Conservation (phyloP, 1,284 basidiomycete species). For the Bjerkandera adusta region DNA sequence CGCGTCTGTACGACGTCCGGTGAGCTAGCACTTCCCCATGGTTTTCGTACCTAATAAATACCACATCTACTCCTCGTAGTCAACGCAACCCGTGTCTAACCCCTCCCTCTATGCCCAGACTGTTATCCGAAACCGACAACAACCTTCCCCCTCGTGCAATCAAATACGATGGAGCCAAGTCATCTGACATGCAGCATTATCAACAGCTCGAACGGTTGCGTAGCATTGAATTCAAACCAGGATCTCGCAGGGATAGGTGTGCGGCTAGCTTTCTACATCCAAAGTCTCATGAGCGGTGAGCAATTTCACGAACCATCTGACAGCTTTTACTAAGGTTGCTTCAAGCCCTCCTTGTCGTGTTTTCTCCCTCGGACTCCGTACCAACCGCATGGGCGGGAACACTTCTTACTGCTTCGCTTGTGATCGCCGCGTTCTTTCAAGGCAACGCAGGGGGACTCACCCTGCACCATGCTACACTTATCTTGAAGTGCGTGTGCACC, state of each 20-base stretch:
- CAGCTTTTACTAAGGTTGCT: neutral
- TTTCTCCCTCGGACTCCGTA: constrained; percentile 28
- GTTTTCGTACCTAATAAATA: too few relatives aligned
- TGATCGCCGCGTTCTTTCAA: constrained; percentile 29
- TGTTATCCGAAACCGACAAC: too few relatives aligned
- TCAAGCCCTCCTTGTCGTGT: constrained; percentile 26
- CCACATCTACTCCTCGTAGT: too few relatives aligned
- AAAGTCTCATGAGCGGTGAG: constrained; percentile 29
- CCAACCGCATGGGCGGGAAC: constrained; percentile 30
- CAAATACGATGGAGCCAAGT: too few relatives aligned
- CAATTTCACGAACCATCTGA: constrained; percentile 2
- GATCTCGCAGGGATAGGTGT: constrained; percentile 30
- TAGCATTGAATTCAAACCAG: constrained; percentile 25
- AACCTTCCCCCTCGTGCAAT: too few relatives aligned
- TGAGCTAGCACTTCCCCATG: too few relatives aligned
- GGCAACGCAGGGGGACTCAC: constrained; percentile 21
- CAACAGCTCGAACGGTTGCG: neutral
- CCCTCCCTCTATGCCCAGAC: too few relatives aligned
- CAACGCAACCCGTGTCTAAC: too few relatives aligned
- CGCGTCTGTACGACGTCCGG: too few relatives aligned
- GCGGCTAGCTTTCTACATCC: constrained; percentile 28
- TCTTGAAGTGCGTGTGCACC: constrained; percentile 26
- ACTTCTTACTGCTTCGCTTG: constrained; percentile 26
- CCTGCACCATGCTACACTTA: constrained; percentile 28
- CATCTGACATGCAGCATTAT: constrained; percentile 3